phyloP scores from a whole-genome alignment of 306 rosid genomes.

The Fagus crenata region DNA sequence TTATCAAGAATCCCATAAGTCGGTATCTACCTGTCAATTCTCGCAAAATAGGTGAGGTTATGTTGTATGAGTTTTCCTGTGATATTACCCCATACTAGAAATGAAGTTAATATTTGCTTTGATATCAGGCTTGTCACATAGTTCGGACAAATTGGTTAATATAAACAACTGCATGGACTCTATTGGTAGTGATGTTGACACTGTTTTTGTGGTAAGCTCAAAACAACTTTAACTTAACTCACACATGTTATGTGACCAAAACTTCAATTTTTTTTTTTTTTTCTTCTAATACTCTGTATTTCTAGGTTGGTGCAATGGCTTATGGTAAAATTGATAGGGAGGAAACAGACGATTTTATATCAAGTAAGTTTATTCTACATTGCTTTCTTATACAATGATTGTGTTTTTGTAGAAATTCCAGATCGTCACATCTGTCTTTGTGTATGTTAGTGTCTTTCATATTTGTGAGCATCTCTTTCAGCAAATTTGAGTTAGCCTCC shows the following conservation, averaged over 20 bases:
- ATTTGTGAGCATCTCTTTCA: too few relatives aligned
- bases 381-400: neutral
- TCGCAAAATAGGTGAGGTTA: conserved; percentile 43
- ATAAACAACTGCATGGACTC: conserved; percentile 44
- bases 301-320: conserved; percentile 85
- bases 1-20: conserved; percentile 73
- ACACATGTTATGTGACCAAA: too few relatives aligned
- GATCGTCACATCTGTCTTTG: too few relatives aligned
- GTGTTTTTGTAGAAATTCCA: neutral
- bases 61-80: too few relatives aligned
- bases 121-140: conserved; percentile 59
- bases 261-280: neutral
- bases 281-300: conserved; percentile 14
- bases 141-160: conserved; percentile 30
- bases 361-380: conserved; percentile 49
- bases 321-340: conserved; percentile 76
- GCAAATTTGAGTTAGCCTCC: too few relatives aligned
- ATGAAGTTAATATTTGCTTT: conserved; percentile 6
- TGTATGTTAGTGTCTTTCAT: too few relatives aligned
- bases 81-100: too few relatives aligned
- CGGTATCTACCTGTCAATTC: conserved; percentile 52
- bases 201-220: conserved; percentile 79
- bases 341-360: conserved; percentile 66
- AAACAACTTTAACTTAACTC: too few relatives aligned
- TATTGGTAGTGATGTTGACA: conserved; percentile 34